A percentile compares a stretch with the other conserved stretches of the same genome.
Conservation (phyloP, 2,329 filamentous ascomycete genomes). For the Clonostachys chloroleuca region DNA sequence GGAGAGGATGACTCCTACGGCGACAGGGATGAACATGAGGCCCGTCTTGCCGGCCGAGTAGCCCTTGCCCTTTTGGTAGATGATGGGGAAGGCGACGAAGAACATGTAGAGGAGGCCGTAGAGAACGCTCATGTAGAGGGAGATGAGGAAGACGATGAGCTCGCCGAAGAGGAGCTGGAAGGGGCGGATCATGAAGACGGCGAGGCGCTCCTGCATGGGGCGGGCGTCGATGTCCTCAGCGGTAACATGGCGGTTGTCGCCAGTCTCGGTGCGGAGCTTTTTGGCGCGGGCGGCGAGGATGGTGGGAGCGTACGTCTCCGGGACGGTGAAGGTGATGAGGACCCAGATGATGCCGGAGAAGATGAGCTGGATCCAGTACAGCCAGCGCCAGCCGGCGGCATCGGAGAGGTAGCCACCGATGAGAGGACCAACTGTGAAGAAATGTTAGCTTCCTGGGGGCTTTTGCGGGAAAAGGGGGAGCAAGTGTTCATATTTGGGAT, state of each 20-base stretch:
- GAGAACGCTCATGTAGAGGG: conserved; percentile 80
- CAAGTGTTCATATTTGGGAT: background rate
- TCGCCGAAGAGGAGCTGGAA: conserved; percentile 83
- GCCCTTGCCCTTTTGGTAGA: conserved; percentile 77
- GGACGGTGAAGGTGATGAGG: conserved; percentile 81
- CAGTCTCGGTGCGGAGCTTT: conserved; percentile 66
- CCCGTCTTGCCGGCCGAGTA: conserved; percentile 71
- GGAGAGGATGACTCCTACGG: conserved; percentile 67
- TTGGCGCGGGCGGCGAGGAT: conserved; percentile 68
- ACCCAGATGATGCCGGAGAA: conserved; percentile 65
- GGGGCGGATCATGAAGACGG: conserved; percentile 73
- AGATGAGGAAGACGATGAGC: conserved; percentile 80
- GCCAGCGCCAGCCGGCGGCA: conserved; percentile 71
- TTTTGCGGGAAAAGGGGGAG: background rate
- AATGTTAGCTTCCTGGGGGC: background rate
- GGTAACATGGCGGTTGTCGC: conserved; percentile 65
- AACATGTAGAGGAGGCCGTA: conserved; percentile 76
- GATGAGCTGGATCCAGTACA: conserved; percentile 86
- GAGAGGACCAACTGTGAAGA: conserved; percentile 56
- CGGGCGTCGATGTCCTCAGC: conserved; percentile 76
- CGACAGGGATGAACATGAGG: conserved; percentile 83
- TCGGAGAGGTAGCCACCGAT: conserved; percentile 74
- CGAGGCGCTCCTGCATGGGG: conserved; percentile 62
- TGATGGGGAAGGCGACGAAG: conserved; percentile 64
- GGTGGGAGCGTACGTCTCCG: conserved; percentile 82